phyloP scores from a whole-genome alignment of 148 eudicot genomes.

The Diospyros kaki region DNA sequence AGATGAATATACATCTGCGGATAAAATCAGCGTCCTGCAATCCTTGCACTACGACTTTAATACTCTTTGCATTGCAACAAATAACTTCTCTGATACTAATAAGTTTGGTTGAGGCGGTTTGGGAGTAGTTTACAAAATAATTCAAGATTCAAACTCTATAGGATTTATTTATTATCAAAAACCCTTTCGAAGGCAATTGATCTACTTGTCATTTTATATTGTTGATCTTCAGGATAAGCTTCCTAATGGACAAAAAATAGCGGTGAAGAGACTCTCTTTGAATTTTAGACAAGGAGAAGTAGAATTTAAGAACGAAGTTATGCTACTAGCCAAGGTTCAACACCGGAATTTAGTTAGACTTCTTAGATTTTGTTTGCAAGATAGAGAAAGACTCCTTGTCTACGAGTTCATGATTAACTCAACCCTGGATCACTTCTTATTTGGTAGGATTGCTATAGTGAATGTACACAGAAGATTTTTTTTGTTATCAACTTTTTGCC shows the following conservation, averaged over 20 bases:
- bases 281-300: conserved; percentile 23
- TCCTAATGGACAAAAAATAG: neutral
- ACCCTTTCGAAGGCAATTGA: neutral
- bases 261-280: conserved; percentile 10
- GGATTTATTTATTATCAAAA: neutral
- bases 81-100: conserved; percentile 9
- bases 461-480: too few species aligned
- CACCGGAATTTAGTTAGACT: conserved; percentile 1
- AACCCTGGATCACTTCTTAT: neutral
- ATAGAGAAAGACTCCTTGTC: conserved; percentile 15
- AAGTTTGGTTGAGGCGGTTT: conserved; percentile 11
- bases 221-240: neutral
- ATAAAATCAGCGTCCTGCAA: neutral
- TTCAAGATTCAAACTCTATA: too few species aligned
- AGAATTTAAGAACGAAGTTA: conserved; percentile 28
- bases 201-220: neutral
- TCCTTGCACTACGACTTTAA: neutral
- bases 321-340: conserved; percentile 23
- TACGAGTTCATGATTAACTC: conserved; percentile 17
- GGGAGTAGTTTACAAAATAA: conserved; percentile 10
- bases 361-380: conserved; percentile 14
- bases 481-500: too few species aligned
- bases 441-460: neutral
- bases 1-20: neutral
- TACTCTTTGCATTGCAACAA: neutral